Percentiles rank a stretch among this genome's conserved stretches.
These are phyloP conservation scores for Xylaria sp. DNA, from an alignment of 2,329 filamentous ascomycete species.

Conservation along the genomic window DNA sequence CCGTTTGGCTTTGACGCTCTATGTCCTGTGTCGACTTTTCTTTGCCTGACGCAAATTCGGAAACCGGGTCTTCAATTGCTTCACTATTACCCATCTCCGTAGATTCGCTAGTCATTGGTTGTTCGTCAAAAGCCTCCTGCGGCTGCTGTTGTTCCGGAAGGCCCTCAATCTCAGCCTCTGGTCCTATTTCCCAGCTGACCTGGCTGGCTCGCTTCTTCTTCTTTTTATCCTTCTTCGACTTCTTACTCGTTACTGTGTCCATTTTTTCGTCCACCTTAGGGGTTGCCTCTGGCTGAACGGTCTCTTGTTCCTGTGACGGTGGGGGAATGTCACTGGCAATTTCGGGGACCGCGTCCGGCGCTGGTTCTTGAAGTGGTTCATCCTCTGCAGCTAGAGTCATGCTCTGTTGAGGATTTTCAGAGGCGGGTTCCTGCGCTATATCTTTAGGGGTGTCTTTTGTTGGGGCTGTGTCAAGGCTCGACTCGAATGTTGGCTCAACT, in stretches of 20 bases:
- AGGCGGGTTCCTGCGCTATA: constrained; percentile 6
- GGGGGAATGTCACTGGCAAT: constrained; percentile 2
- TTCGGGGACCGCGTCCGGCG: neutral
- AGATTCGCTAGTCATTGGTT: constrained; percentile 33
- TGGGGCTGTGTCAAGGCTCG: neutral
- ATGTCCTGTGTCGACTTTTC: constrained; percentile 14
- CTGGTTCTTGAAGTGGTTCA: constrained; percentile 20
- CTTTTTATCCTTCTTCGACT: constrained; percentile 55
- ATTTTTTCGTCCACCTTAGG: constrained; percentile 37
- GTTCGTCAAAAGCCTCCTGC: constrained; percentile 34
- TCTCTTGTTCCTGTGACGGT: constrained; percentile 15
- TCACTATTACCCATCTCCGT: constrained; percentile 28
- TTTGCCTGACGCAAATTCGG: constrained; percentile 31
- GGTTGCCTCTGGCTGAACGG: constrained; percentile 32
- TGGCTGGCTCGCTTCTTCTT: constrained; percentile 51
- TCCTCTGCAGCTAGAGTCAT: constrained; percentile 10
- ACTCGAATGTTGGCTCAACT: constrained; percentile 2
- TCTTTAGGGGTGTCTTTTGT: neutral
- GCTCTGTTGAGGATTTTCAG: constrained; percentile 30
- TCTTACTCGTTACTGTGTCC: constrained; percentile 47
- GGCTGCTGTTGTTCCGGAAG: constrained; percentile 35
- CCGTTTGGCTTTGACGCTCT: constrained; percentile 33
- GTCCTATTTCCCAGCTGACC: constrained; percentile 43
- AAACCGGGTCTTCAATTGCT: constrained; percentile 27
- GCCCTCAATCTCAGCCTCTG: constrained; percentile 43